phyloP scores from a whole-genome alignment of 2,329 filamentous ascomycete species.

The Colletotrichum theobromicola region DNA sequence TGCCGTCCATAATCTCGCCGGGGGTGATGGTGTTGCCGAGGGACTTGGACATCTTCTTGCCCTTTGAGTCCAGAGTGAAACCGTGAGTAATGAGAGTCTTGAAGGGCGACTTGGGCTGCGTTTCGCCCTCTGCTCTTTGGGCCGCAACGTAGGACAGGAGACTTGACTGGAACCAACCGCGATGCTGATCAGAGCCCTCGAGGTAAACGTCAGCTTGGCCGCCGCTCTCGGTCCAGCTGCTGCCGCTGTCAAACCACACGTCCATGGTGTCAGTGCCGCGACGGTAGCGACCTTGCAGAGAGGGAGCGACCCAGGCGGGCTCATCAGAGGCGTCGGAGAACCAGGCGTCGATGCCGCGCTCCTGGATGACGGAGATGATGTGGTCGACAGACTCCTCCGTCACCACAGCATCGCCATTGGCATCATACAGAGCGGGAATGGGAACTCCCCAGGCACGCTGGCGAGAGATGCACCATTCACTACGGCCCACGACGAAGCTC shows the following conservation, averaged over 20 bases:
- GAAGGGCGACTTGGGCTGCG: constrained; percentile 67
- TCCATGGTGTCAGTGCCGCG: constrained; percentile 97
- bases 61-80: constrained; percentile 86
- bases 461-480: constrained; percentile 97
- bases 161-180: constrained; percentile 98
- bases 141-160: constrained; percentile 83
- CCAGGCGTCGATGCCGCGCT: constrained; percentile 90
- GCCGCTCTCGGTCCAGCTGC: constrained; percentile 76
- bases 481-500: constrained; percentile 86
- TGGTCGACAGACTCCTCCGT: constrained; percentile 81
- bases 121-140: constrained; percentile 43
- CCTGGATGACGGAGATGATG: constrained; percentile 78
- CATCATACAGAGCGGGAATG: constrained; percentile 86
- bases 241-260: constrained; percentile 99
- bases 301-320: constrained; percentile 74
- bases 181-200: constrained; percentile 94
- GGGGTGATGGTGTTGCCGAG: constrained; percentile 88
- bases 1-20: constrained; percentile 83
- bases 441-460: constrained; percentile 97
- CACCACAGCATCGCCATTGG: constrained; percentile 76
- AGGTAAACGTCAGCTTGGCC: constrained; percentile 83
- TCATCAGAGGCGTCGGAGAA: constrained; percentile 85
- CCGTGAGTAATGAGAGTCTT: constrained; percentile 92
- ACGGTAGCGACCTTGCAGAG: constrained; percentile 65
- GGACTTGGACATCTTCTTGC: constrained; percentile 99